phyloP scores from a whole-genome alignment of 306 rosid species.

The Prunus salicina region DNA sequence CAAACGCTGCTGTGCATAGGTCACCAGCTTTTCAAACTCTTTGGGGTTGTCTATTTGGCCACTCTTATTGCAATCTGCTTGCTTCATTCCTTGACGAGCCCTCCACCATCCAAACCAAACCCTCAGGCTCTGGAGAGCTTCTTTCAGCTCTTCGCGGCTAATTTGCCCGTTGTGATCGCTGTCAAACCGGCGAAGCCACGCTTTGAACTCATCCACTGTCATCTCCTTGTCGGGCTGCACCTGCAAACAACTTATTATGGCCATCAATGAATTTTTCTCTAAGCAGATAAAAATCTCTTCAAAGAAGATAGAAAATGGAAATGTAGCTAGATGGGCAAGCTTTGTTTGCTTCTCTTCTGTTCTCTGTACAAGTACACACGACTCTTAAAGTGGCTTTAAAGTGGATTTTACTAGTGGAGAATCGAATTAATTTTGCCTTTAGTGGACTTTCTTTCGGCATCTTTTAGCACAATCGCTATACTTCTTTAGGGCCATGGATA shows the following conservation, averaged over 20 bases:
- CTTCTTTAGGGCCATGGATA: neutral
- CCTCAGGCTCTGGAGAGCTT: constrained; percentile 13
- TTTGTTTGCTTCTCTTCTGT: neutral
- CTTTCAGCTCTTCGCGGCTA: constrained; percentile 14
- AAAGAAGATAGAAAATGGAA: neutral
- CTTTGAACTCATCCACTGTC: constrained; percentile 21
- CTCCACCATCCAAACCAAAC: constrained; percentile 24
- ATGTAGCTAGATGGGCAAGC: neutral
- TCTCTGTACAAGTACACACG: neutral
- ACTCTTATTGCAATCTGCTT: neutral
- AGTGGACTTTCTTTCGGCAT: constrained; percentile 3
- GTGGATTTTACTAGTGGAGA: constrained; percentile 13
- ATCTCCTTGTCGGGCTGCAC: constrained; percentile 19
- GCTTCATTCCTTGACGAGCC: constrained; percentile 7
- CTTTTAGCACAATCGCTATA: neutral
- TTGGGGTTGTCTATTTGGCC: constrained; percentile 7
- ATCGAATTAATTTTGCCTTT: neutral
- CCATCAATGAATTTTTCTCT: neutral
- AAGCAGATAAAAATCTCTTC: neutral
- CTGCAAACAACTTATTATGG: constrained; percentile 11
- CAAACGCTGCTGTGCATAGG: constrained; percentile 11
- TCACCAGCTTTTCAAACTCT: constrained; percentile 19
- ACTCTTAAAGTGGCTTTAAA: neutral
- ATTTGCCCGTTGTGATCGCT: constrained; percentile 1
- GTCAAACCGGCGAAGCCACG: constrained; percentile 18